These are phyloP conservation scores for Wallacemonas collosoma DNA, from an alignment of 208 protist genomes.

Conservation along the genomic window DNA sequence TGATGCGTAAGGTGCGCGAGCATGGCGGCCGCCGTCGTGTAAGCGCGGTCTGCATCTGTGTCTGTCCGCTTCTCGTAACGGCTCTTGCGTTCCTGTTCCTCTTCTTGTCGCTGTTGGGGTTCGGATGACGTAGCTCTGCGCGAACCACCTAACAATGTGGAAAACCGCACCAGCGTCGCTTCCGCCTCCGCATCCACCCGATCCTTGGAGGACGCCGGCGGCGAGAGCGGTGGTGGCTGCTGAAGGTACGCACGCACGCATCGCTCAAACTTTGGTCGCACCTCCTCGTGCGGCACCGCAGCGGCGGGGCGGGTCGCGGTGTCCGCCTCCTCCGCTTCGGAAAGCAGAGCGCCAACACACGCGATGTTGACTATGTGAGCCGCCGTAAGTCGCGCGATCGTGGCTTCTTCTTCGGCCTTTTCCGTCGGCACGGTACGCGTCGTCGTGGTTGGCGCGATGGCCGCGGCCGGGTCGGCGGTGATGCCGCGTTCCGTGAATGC, in stretches of 20 bases:
- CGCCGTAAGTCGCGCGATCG: not conserved
- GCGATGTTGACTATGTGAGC: slow-evolving; percentile 2
- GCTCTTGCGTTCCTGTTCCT: too few species aligned
- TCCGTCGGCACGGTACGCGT: not conserved
- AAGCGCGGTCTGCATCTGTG: too few species aligned
- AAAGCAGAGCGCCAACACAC: slow-evolving; percentile 8
- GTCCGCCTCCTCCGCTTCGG: not conserved
- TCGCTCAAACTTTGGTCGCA: not conserved
- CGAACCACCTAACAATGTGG: too few species aligned
- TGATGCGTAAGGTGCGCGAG: not conserved
- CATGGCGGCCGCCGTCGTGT: not conserved
- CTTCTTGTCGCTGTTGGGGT: too few species aligned
- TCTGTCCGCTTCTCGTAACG: too few species aligned
- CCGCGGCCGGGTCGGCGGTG: not conserved
- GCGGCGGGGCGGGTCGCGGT: not conserved
- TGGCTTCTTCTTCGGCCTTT: not conserved
- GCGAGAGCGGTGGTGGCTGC: not conserved
- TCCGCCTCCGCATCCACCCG: not conserved
- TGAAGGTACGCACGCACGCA: slow-evolving; percentile 7
- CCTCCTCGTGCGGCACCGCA: not conserved
- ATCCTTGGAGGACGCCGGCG: not conserved
- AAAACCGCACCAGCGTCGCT: not conserved
- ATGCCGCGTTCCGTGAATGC: not conserved
- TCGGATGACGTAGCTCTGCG: too few species aligned
- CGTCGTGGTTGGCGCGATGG: not conserved